Base-by-base conservation (phyloP, 208 protist genomes). In the Tritrichomonas musculus region DNA sequence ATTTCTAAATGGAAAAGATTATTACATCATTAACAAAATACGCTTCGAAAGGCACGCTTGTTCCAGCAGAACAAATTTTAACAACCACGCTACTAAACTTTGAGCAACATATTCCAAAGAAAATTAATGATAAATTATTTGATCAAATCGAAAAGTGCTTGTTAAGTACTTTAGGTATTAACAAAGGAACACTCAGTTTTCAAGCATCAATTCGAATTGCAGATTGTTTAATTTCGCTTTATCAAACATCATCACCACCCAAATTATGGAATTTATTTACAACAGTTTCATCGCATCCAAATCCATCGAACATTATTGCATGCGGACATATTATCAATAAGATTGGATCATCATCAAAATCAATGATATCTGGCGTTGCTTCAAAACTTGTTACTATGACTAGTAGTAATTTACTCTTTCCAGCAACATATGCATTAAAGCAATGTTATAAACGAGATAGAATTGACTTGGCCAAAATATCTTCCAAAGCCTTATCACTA, bases 251-350 rank as follows among this genome's bases (percentile, higher is more conserved):
- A 22, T 20, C 41, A 33, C 41, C 77, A 60, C 47, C 47, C 11
- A 88, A 88, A 88, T 57, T 88, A 39, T 88, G 77, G 77, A 49
- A 88, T 88, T 57, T 88, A 39, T n/a, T 88, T 36, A 39, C 47
- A 17, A 55, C 47, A 36, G 77, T 88, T 30, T 47, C 77, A 11
- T 57, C 53, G 41, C 33, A 88, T 39, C 77, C 77, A 33, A 88
- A 53, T 20, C 17, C 8, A 14, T 44, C 77, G 39, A 57, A 57
- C 57, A 39, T 88, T 39, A 39, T 60, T 11, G 77, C 41, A n/a
- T 57, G 53, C 17, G 47, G 47, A 33, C n/a, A 39, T n/a, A 60
- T 88, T 47, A 88, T 88, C 27, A n/a, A 57, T 20, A 20, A 88
- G 36, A 44, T 88, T n/a, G 77, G 77, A 60, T 11, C 33, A 30